Percentiles rank a stretch among this genome's conserved stretches.
Conservation (phyloP, 1,139 yeast species). For the Debaryomycetaceae sp. region DNA sequence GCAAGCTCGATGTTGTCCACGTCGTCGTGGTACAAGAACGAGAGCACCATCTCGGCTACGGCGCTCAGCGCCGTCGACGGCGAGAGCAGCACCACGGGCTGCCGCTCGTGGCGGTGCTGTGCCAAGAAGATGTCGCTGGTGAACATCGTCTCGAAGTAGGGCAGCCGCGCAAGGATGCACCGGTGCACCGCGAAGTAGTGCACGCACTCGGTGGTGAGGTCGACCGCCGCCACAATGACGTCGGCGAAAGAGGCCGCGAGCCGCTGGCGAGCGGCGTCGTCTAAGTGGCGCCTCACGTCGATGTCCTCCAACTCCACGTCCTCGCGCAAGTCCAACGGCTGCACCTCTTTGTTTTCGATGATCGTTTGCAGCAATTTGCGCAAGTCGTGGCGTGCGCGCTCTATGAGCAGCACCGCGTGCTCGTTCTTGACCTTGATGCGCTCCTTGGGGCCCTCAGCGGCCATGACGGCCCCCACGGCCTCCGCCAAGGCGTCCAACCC, state of each 20-base stretch:
- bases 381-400: slow-evolving; percentile 44
- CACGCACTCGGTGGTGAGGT: slow-evolving; percentile 21
- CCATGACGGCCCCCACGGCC: slow-evolving; percentile 16
- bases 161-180: slow-evolving; percentile 56
- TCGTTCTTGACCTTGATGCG: slow-evolving; percentile 42
- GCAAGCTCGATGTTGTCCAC: slow-evolving; percentile 44
- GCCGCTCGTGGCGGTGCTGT: slow-evolving; percentile 10
- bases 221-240: slow-evolving; percentile 38
- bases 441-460: slow-evolving; percentile 17
- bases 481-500: slow-evolving; percentile 32
- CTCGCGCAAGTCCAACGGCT: slow-evolving; percentile 7
- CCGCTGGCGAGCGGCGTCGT: slow-evolving; percentile 13
- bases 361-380: slow-evolving; percentile 36
- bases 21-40: slow-evolving; percentile 59
- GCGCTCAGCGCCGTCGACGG: slow-evolving; percentile 21
- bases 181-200: slow-evolving; percentile 59
- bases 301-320: slow-evolving; percentile 29
- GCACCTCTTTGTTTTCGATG: slow-evolving; percentile 20
- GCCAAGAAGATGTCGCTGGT: slow-evolving; percentile 36
- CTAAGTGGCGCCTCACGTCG: slow-evolving; percentile 16
- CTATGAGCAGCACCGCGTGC: slow-evolving; percentile 40
- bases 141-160: slow-evolving; percentile 65
- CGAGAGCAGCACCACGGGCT: slow-evolving; percentile 30
- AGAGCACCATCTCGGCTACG: slow-evolving; percentile 52
- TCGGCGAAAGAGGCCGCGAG: slow-evolving; percentile 34